Evolutionary conservation across 805 yeast genomes (phyloP), one percentile per base, ranked within the genome.

Genomic region (Metschnikowia similis): DNA sequence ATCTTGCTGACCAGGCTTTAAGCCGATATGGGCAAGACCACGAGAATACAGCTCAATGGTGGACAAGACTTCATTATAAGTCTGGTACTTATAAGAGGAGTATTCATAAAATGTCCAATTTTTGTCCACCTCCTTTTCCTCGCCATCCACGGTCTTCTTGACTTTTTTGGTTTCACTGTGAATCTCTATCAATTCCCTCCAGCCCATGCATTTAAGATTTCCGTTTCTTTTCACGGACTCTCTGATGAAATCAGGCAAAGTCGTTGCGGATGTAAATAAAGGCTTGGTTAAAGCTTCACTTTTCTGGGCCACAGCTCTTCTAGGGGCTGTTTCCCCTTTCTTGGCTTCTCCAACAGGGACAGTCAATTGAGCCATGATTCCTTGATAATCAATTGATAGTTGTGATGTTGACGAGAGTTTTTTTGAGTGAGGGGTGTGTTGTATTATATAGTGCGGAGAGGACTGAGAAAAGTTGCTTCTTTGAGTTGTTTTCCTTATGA

Each of bases 31-130:
- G 46, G 81, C 75, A 50, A 94, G 76, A 54, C 97, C 99, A 51
- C 83, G 79, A 55, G 96, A 94, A 53, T 80, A 75, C 52, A 71
- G 66, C 54, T 75, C 73, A 55, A 83, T 74, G 26, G 75, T 64
- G 39, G 69, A 63, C 48, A 69, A 67, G 47, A 89, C 73, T 61
- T 89, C 80, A 31, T 71, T 71, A 66, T 74, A 90, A 6, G 85
- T 77, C 48, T 83, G 76, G 67, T 77, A 85, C 51, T 82, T 70
- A 72, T 90, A 94, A 41, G 81, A 80, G 8, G 89, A 77, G 62
- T 85, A 72, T 70, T 94, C 97, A 66, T 80, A 94, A 69, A 74
- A 92, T 48, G 77, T 70, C 99, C 99, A 94, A 48, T 84, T 84
- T 72, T 94, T 94, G 62, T 87, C 89, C 45, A 85, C 85, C 57